phyloP scores from a whole-genome alignment of 2,329 filamentous ascomycete genomes.

The Botrytis deweyae region DNA sequence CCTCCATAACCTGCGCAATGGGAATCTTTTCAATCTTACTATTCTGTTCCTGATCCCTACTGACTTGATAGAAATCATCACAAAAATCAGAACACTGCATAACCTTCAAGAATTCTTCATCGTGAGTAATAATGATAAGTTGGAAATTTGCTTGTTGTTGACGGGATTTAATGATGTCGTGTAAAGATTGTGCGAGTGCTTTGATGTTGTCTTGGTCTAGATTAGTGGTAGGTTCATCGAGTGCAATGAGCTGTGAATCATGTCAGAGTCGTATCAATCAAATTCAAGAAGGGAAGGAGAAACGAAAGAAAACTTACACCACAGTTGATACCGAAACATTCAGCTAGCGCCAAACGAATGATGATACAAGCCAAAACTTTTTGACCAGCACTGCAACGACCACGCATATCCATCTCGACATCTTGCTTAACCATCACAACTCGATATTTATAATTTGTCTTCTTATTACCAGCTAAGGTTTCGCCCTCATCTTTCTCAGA shows the following conservation, averaged over 20 bases:
- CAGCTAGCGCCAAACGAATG: constrained; percentile 90
- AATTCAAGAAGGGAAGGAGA: background rate
- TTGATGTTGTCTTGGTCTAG: constrained; percentile 94
- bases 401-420: constrained; percentile 99
- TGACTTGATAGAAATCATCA: constrained; percentile 87
- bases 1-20: constrained; percentile 17
- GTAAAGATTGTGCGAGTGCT: constrained; percentile 78
- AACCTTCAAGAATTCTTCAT: constrained; percentile 89
- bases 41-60: constrained; percentile 79
- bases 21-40: constrained; percentile 67
- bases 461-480: constrained; percentile 46
- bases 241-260: constrained; percentile 68
- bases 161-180: constrained; percentile 81
- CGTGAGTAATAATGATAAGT: constrained; percentile 97
- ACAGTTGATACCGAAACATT: constrained; percentile 95
- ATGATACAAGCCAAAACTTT: constrained; percentile 97
- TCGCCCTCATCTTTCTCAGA: constrained; percentile 79
- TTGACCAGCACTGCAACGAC: constrained; percentile 92
- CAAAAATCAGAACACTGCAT: constrained; percentile 95
- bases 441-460: constrained; percentile 92
- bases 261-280: constrained; percentile 12
- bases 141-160: constrained; percentile 92
- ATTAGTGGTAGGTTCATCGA: constrained; percentile 97
- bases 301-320: constrained; percentile 50
- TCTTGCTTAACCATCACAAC: constrained; percentile 98